Conservation (phyloP, 345 rosid species). For the Gossypium thurberi region DNA sequence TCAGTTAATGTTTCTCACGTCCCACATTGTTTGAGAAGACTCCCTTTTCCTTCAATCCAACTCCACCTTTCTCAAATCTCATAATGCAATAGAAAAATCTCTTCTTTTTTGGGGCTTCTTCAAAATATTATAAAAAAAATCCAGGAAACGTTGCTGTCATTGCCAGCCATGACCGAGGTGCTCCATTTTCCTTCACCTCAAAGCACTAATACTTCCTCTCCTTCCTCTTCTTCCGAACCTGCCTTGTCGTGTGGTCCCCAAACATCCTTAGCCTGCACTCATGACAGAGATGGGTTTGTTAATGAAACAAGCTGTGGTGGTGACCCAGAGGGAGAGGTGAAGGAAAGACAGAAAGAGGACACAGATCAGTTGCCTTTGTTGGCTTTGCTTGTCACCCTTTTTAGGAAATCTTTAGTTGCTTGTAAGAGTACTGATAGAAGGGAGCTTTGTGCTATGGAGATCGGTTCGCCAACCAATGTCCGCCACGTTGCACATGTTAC, state of each 20-base stretch:
- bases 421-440: constrained; percentile 48
- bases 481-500: constrained; percentile 91
- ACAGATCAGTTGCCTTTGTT: constrained; percentile 69
- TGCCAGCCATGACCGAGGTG: constrained; percentile 66
- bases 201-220: constrained; percentile 26
- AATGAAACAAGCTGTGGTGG: constrained; percentile 1
- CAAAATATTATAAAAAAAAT: not conserved
- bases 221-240: constrained; percentile 28
- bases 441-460: constrained; percentile 70
- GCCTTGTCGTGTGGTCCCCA: constrained; percentile 18
- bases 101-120: constrained; percentile 10
- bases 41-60: constrained; percentile 34
- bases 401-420: constrained; percentile 65
- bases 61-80: constrained; percentile 21
- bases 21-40: constrained; percentile 14
- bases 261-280: constrained; percentile 30
- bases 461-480: constrained; percentile 74
- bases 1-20: constrained; percentile 35
- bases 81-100: constrained; percentile 1
- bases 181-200: constrained; percentile 65
- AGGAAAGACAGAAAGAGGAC: constrained; percentile 19
- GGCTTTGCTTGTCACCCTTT: constrained; percentile 57
- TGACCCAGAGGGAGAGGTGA: constrained; percentile 13
- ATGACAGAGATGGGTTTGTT: constrained; percentile 25
- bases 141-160: constrained; percentile 20